These are phyloP conservation scores for Plasmodium knowlesi DNA, from an alignment of 169 alveolate genomes.

Conservation along the genomic window DNA sequence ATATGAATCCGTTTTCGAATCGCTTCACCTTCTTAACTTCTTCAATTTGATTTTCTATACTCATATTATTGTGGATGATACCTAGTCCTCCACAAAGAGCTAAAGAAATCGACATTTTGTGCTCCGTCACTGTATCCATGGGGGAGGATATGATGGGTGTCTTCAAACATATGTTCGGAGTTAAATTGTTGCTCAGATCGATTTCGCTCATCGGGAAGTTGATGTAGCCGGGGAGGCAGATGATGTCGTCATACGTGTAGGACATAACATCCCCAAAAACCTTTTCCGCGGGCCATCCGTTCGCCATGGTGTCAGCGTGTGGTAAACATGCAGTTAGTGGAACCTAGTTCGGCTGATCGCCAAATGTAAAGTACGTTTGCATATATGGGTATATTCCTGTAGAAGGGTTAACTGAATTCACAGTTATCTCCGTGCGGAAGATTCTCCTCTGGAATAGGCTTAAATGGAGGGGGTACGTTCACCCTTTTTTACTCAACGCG, in stretches of 20 bases:
- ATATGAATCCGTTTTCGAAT: slow-evolving; percentile 91
- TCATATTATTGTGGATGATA: slow-evolving; percentile 92
- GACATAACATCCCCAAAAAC: slow-evolving; percentile 79
- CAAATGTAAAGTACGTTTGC: too few relatives aligned
- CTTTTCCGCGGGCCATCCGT: slow-evolving; percentile 84
- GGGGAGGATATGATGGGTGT: slow-evolving; percentile 94
- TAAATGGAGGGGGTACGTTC: neutral
- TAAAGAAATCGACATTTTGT: slow-evolving; percentile 93
- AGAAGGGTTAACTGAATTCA: too few relatives aligned
- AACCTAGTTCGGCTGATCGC: neutral
- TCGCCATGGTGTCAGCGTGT: slow-evolving; percentile 76
- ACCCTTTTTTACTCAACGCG: neutral
- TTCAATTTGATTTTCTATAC: slow-evolving; percentile 86
- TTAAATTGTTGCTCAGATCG: slow-evolving; percentile 82
- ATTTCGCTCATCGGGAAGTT: slow-evolving; percentile 86
- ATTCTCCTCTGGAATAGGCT: too few relatives aligned
- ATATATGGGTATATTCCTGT: too few relatives aligned
- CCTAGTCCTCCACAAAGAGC: slow-evolving; percentile 95
- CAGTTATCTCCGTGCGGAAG: too few relatives aligned
- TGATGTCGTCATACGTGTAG: slow-evolving; percentile 92
- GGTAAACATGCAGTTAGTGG: neutral
- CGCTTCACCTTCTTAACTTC: slow-evolving; percentile 92
- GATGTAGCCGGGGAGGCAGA: slow-evolving; percentile 92
- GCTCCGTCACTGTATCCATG: slow-evolving; percentile 96
- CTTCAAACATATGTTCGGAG: slow-evolving; percentile 85